Conservation (phyloP, 2,329 filamentous ascomycete species). For the Botrytis medusae region DNA sequence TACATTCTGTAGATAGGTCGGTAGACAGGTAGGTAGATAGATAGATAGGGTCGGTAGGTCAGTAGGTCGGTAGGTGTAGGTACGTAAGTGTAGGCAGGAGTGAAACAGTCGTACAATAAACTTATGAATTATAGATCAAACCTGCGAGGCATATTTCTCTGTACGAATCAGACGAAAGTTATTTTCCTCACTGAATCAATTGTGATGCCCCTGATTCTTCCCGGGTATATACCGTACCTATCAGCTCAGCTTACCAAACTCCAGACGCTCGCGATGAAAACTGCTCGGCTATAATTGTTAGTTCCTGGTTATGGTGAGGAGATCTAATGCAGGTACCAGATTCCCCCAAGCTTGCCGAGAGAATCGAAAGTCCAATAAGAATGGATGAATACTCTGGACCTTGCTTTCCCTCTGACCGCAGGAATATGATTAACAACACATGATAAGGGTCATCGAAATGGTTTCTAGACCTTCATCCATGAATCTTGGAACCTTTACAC, state of each 20-base stretch:
- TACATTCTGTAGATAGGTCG: neutral
- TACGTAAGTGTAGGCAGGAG: too few species aligned
- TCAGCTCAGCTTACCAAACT: neutral
- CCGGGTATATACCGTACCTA: neutral
- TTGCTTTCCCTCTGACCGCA: neutral
- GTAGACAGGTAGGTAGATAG: neutral
- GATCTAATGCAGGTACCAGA: constrained; percentile 3
- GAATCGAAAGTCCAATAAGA: neutral
- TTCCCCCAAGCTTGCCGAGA: neutral
- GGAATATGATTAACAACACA: neutral
- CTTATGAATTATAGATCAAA: neutral
- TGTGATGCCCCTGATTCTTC: neutral
- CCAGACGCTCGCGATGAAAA: neutral
- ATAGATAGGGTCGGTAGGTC: too few species aligned
- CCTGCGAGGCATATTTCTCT: neutral
- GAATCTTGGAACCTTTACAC: neutral
- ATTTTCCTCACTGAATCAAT: neutral
- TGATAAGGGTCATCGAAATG: neutral
- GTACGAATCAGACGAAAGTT: neutral
- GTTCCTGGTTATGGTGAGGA: constrained; percentile 3
- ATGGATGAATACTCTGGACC: neutral
- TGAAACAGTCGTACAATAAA: neutral
- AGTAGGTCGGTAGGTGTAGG: too few species aligned
- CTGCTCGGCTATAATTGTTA: neutral
- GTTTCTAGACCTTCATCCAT: neutral